Conservation (phyloP, 2,329 filamentous ascomycete species). For the Colletotrichum gloeosporioides region DNA sequence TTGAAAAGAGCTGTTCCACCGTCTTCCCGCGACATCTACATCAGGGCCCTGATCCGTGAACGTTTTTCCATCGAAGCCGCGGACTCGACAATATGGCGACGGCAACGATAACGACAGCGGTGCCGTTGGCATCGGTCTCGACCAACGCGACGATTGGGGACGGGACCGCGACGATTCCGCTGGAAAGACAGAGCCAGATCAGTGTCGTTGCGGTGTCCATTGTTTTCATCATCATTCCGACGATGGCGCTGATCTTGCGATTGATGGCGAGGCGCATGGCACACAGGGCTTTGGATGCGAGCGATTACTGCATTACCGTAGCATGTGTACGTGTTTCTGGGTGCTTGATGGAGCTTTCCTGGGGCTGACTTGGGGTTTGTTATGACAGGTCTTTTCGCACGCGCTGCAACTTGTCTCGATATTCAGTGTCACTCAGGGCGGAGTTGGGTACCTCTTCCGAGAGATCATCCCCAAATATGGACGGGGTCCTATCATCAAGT, state of each 20-base stretch:
- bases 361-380: background rate
- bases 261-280: conserved; percentile 13
- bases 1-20: background rate
- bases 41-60: background rate
- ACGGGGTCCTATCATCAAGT: conserved; percentile 4
- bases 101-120: background rate
- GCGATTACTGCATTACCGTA: conserved; percentile 12
- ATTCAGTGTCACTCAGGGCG: conserved; percentile 8
- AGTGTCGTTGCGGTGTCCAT: conserved; percentile 12
- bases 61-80: background rate
- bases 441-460: conserved; percentile 7
- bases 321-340: background rate
- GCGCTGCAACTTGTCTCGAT: conserved; percentile 12
- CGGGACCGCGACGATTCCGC: background rate
- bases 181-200: conserved; percentile 3
- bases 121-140: background rate
- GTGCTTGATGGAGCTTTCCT: background rate
- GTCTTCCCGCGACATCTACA: background rate
- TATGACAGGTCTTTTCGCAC: conserved; percentile 5
- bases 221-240: conserved; percentile 6
- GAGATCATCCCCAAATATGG: conserved; percentile 12
- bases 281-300: background rate
- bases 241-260: background rate
- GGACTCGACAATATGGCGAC: background rate
- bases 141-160: background rate